Base-by-base conservation (phyloP, 441 rosid species). In the Cnidoscolus chayamansa region DNA sequence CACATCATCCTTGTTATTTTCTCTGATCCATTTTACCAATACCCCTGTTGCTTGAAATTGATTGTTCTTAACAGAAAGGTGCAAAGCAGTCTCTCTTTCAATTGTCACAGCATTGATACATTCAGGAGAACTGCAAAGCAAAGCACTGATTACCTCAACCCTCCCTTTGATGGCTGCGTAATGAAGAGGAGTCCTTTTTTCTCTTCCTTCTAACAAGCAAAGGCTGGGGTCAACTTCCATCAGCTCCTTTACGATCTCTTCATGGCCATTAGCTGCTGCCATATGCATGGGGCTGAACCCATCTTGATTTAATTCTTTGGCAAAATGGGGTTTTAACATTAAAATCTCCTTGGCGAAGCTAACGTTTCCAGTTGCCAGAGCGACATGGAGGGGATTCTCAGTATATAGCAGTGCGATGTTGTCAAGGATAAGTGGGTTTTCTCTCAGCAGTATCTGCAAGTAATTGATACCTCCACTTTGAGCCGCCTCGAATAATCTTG, bases 71-170 rank as follows among this genome's bases (percentile, higher is more conserved):
- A 82, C 78, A 58, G 86, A 86, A 67, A 84, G 82, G 37, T 85
- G 85, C 64, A 86, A n/a, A 70, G 85, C 83, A 67, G 83, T 83
- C 54, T 88, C 87, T 60, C 79, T 58, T 72, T 80, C 82, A 8
- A 70, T 75, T 2, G 81, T 83, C 61, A 78, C 82, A 16, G 79
- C 84, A 56, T 67, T 69, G 8, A 78, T 0, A 48, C 80, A 82
- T 7, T 83, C 86, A 65, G 73, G 75, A 74, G 79, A 84, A 72
- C 35, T 70, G 2, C 30, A 69, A 0, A 88, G 73, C 43, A 86
- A 53, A 62, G 77, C 85, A 45, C 40, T 71, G 25, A 81, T 66
- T 31, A 79, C 80, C 68, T 83, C 77, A 56, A 35, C 69, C 72
- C 60, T 82, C 6, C 86, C 87, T 65, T 78, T 82, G 47, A 73